phyloP scores from a whole-genome alignment of 208 protist genomes.

The Herpetomonas tarakana region DNA sequence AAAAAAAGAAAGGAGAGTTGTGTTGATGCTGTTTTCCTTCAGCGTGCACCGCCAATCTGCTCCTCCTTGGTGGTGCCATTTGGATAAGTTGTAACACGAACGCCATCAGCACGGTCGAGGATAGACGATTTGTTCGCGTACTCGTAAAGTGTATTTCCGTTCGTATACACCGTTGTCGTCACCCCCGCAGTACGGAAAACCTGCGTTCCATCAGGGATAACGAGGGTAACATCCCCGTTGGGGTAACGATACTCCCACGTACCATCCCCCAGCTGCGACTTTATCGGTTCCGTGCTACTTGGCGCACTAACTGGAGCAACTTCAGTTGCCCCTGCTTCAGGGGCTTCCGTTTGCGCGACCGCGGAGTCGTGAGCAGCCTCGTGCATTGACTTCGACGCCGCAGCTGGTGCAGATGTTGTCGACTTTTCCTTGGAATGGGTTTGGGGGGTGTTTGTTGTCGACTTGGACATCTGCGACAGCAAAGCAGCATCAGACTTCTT shows the following conservation, averaged over 20 bases:
- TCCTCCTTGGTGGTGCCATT: slow-evolving; percentile 71
- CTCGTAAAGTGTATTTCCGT: slow-evolving; percentile 72
- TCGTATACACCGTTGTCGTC: slow-evolving; percentile 61
- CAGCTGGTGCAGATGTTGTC: too few relatives aligned
- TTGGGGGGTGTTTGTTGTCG: too few relatives aligned
- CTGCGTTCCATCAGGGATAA: slow-evolving; percentile 53
- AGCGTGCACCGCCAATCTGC: not conserved
- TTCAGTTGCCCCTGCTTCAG: not conserved
- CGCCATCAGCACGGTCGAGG: slow-evolving; percentile 68
- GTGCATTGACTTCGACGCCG: too few relatives aligned
- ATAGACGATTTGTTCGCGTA: slow-evolving; percentile 76
- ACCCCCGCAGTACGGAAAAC: slow-evolving; percentile 53
- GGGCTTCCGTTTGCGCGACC: not conserved
- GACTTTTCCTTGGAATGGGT: too few relatives aligned
- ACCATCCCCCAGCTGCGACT: slow-evolving; percentile 56
- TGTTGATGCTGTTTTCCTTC: too few relatives aligned
- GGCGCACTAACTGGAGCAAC: not conserved
- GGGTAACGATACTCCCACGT: slow-evolving; percentile 78
- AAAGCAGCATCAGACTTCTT: too few relatives aligned
- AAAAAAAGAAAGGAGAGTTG: too few relatives aligned
- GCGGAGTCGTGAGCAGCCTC: too few relatives aligned
- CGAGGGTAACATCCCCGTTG: slow-evolving; percentile 60
- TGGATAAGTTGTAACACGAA: slow-evolving; percentile 68
- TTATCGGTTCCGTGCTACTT: slow-evolving; percentile 25
- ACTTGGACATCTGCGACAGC: too few relatives aligned